These are phyloP conservation scores for Phlebiopsis gigantea DNA, from an alignment of 768 basidiomycete genomes.

Conservation along the genomic window DNA sequence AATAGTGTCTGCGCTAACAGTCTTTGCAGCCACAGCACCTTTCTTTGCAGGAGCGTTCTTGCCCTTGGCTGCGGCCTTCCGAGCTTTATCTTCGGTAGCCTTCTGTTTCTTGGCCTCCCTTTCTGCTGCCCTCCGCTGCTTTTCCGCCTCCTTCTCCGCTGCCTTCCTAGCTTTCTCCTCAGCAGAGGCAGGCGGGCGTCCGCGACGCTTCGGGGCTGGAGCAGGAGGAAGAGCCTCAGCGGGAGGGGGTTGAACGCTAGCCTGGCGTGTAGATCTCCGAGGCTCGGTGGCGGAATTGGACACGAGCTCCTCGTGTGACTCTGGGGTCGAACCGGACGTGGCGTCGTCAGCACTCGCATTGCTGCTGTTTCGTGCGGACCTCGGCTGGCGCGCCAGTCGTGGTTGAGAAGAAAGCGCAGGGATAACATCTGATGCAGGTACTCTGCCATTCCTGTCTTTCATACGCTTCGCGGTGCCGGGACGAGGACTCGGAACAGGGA, in stretches of 20 bases:
- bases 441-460: conserved; percentile 35
- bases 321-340: not conserved
- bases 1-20: too few relatives aligned
- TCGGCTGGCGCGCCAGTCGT: not conserved
- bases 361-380: not conserved
- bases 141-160: conserved; percentile 17
- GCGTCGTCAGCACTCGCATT: not conserved
- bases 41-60: conserved; percentile 5
- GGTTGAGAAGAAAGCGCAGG: conserved; percentile 6
- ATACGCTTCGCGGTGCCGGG: conserved; percentile 35
- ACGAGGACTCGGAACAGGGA: conserved; percentile 21
- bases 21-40: conserved; percentile 11
- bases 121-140: conserved; percentile 18
- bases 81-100: conserved; percentile 15
- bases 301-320: not conserved
- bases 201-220: conserved; percentile 18
- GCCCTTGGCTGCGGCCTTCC: conserved; percentile 11
- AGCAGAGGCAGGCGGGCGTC: conserved; percentile 11
- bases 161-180: conserved; percentile 19
- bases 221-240: conserved; percentile 7
- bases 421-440: conserved; percentile 11
- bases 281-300: too few relatives aligned
- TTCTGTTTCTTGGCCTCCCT: conserved; percentile 19
- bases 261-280: not conserved
- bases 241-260: not conserved